Evolutionary conservation across 129 eudicot species (phyloP).

Genomic region (Helichrysum umbraculigerum): DNA sequence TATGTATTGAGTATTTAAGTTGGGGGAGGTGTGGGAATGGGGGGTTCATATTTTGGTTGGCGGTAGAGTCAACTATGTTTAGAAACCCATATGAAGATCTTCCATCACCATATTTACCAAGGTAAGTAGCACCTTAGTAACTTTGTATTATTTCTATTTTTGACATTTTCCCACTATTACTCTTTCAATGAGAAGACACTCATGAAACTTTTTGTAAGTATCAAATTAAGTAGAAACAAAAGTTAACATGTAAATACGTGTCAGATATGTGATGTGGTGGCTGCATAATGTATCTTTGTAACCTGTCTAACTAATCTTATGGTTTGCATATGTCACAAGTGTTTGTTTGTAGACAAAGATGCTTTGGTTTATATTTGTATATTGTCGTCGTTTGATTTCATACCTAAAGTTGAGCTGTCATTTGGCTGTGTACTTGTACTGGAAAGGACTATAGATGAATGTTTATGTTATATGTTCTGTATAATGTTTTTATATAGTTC

Average conservation of each 20-base stretch:
- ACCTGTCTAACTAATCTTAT: neutral
- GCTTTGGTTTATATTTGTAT: neutral
- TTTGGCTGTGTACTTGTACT: neutral
- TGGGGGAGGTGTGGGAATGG: neutral
- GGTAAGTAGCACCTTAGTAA: conserved; percentile 4
- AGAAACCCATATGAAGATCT: neutral
- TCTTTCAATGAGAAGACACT: neutral
- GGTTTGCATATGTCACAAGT: neutral
- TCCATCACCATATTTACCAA: neutral
- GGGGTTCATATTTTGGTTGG: neutral
- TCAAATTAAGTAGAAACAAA: neutral
- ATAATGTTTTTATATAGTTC: conserved; percentile 3
- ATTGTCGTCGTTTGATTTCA: neutral
- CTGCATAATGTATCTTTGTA: neutral
- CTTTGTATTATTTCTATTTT: neutral
- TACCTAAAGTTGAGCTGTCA: conserved; percentile 5
- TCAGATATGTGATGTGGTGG: neutral
- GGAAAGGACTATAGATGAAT: conserved; percentile 2
- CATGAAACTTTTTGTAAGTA: neutral
- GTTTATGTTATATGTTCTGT: neutral
- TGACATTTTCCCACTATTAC: neutral
- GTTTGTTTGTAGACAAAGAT: neutral
- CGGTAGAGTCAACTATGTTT: neutral
- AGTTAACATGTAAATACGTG: neutral
- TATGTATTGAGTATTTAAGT: too few species aligned